Conservation (phyloP, 2,329 filamentous ascomycete genomes). For the Cladophialophora psammophila region DNA sequence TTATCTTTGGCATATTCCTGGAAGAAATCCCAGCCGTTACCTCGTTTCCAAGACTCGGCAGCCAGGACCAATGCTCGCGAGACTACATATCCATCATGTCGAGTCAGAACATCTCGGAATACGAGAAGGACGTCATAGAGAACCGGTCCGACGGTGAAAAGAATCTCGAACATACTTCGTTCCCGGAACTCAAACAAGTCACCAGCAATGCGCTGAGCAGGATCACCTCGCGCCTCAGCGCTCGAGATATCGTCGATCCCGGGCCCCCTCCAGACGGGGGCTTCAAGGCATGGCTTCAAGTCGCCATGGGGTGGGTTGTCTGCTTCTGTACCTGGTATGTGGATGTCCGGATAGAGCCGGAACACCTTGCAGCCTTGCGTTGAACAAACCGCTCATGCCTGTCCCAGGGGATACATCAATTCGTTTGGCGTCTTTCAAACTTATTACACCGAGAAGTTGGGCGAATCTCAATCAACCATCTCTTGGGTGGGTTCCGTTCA, state of each 20-base stretch:
- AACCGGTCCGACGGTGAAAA: constrained; percentile 3
- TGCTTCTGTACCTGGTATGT: constrained; percentile 63
- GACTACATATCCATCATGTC: constrained; percentile 25
- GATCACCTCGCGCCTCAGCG: constrained; percentile 32
- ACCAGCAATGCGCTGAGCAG: constrained; percentile 33
- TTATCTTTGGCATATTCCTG: not conserved
- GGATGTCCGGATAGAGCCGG: not conserved
- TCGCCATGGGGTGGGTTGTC: constrained; percentile 59
- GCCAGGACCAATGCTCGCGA: constrained; percentile 7
- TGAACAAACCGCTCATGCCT: constrained; percentile 2
- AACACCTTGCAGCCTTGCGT: not conserved
- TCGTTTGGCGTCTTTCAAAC: constrained; percentile 66
- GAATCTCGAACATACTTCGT: constrained; percentile 15
- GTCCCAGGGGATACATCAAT: constrained; percentile 53
- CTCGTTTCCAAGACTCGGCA: not conserved
- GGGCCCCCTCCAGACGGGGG: constrained; percentile 46
- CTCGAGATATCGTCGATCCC: constrained; percentile 33
- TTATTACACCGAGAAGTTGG: constrained; percentile 56
- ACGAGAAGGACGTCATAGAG: constrained; percentile 31
- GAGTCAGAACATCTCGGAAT: constrained; percentile 25
- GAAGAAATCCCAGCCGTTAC: not conserved
- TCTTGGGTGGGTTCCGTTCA: constrained; percentile 62
- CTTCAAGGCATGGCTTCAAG: constrained; percentile 63
- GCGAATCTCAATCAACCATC: constrained; percentile 55
- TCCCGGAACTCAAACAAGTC: constrained; percentile 23